Percentiles rank a stretch among this genome's conserved stretches.
These are phyloP conservation scores for Podaxis mareebaensis DNA, from an alignment of 768 basidiomycete genomes.

Conservation along the genomic window DNA sequence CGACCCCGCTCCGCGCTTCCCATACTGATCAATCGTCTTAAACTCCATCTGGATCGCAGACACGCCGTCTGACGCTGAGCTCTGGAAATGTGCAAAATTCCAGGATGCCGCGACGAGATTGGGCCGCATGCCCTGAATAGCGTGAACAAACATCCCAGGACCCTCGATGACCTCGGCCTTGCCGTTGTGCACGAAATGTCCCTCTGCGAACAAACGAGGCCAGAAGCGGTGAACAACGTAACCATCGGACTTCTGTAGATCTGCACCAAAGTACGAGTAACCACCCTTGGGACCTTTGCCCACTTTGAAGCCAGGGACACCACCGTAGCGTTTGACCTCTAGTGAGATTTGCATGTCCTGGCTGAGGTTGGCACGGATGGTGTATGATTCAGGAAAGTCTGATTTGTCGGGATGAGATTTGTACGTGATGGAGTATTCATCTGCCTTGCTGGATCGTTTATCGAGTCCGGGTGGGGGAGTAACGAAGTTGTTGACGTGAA, in stretches of 20 bases:
- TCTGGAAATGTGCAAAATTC: slow-evolving; percentile 96
- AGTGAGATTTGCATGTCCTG: slow-evolving; percentile 81
- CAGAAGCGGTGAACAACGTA: slow-evolving; percentile 92
- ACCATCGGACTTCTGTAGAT: slow-evolving; percentile 69
- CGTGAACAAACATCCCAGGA: slow-evolving; percentile 87
- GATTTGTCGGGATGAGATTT: slow-evolving; percentile 50
- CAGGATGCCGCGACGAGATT: slow-evolving; percentile 90
- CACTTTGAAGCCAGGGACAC: slow-evolving; percentile 86
- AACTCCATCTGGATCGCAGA: slow-evolving; percentile 97
- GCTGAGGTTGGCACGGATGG: slow-evolving; percentile 75
- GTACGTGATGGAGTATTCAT: slow-evolving; percentile 78
- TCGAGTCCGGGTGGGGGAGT: slow-evolving; percentile 76
- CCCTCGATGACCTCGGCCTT: slow-evolving; percentile 57
- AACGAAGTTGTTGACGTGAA: slow-evolving; percentile 81
- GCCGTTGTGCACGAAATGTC: slow-evolving; percentile 69
- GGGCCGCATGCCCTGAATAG: slow-evolving; percentile 98
- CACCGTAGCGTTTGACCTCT: slow-evolving; percentile 65
- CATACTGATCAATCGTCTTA: slow-evolving; percentile 78
- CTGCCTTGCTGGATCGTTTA: slow-evolving; percentile 84
- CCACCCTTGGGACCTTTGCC: slow-evolving; percentile 89
- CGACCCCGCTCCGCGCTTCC: slow-evolving; percentile 75
- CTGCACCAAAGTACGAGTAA: slow-evolving; percentile 81
- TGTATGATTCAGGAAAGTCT: slow-evolving; percentile 75
- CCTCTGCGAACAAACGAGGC: slow-evolving; percentile 66
- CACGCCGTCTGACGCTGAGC: slow-evolving; percentile 67